Base-by-base conservation (phyloP, 2,329 filamentous ascomycete genomes). In the Aspergillus sojae region DNA sequence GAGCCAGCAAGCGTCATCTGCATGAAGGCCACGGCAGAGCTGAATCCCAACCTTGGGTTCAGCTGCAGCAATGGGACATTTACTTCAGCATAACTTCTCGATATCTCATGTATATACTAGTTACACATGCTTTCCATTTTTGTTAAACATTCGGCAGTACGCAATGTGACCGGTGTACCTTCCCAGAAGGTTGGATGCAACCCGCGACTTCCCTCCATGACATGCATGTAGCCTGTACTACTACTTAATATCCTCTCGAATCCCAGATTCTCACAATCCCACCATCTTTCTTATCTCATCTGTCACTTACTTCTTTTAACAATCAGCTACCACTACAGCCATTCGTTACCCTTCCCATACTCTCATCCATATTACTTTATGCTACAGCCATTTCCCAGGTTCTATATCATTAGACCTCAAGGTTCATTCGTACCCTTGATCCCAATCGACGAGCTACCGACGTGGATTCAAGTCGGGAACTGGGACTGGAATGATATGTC, bases 391-490 rank as follows among this genome's bases (percentile, higher is more conserved):
- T 70, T 68, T 23, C 79, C 80, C 4, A 66, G 71, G 16, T 81
- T 77, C 68, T 82, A 77, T 62, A 67, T 82, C 48, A 68, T 75
- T 41, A 75, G 81, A 2, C 72, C 74, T 2, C 76, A 77, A 43
- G 72, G 75, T 7, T 62, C 65, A 7, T 62, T 75, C 16, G 73
- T 78, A 12, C 80, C 81, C 9, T 69, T 83, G 30, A 75, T 83
- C 26, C 73, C 81, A 0, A 58, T 80, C 9, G 81, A 82, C 60
- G 80, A 83, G 68, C 68, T 83, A 4, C 80, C 80, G 3, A 52
- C 64, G 1, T 77, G 76, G 73, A 54, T 78, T 10, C 68, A 72
- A 19, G 34, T 79, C n/a, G 70, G 71, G 26, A 62, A 69, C 57
- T 69, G 67, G 62, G 63, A 71, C 19, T 70, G 68, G 54, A 66